phyloP scores from a whole-genome alignment of 257 asterid genomes.

The Paraleonurus japonicus region DNA sequence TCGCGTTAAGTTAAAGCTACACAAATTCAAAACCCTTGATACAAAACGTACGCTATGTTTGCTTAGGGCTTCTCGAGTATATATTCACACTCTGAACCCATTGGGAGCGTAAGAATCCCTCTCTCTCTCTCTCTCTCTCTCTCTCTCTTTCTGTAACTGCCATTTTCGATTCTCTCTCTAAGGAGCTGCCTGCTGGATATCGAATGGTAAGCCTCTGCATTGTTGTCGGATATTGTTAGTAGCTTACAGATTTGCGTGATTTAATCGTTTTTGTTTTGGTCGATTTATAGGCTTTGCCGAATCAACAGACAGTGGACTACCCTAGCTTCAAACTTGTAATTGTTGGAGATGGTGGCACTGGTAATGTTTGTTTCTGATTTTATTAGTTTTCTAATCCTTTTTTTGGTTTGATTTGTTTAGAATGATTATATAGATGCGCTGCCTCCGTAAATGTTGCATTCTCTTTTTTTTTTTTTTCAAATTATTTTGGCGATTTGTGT shows the following conservation, averaged over 20 bases:
- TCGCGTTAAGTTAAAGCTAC: conserved; percentile 57
- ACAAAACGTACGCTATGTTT: conserved; percentile 34
- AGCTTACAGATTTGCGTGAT: not conserved
- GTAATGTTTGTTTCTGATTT: conserved; percentile 25
- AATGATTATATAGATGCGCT: not conserved
- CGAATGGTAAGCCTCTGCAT: conserved; percentile 22
- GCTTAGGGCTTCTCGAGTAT: conserved; percentile 33
- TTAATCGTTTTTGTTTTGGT: not conserved
- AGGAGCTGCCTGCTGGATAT: not conserved
- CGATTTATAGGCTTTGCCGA: conserved; percentile 50
- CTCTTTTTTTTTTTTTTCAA: not conserved
- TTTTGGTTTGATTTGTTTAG: not conserved
- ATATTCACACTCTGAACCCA: conserved; percentile 7
- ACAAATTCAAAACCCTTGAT: conserved; percentile 30
- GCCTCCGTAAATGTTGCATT: not conserved
- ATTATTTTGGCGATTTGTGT: not conserved
- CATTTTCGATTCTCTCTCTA: not conserved
- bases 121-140: conserved; percentile 1
- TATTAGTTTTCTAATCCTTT: not conserved
- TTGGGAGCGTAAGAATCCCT: not conserved
- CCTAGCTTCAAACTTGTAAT: conserved; percentile 84
- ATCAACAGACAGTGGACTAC: conserved; percentile 71
- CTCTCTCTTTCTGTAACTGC: conserved; percentile 3
- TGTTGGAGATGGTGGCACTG: conserved; percentile 84
- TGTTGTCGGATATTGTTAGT: too few relatives aligned